These are phyloP conservation scores for Castanea crenata DNA, from an alignment of 306 rosid genomes.

Conservation along the genomic window DNA sequence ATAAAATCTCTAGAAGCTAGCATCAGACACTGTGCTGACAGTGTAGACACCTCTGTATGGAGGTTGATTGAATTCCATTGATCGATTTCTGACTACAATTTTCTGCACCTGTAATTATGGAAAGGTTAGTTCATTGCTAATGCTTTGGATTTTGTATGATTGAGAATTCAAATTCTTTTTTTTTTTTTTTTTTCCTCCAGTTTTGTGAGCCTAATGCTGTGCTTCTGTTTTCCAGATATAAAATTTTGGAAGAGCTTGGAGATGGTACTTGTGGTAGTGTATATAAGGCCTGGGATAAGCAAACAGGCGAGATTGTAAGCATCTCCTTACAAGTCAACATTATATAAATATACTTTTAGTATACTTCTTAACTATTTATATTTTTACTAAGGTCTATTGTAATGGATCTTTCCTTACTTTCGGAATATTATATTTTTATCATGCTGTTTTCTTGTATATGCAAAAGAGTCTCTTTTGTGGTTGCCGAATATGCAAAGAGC, in stretches of 20 bases:
- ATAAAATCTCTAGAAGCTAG: conserved; percentile 38
- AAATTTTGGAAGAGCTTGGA: conserved; percentile 81
- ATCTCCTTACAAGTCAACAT: conserved; percentile 6
- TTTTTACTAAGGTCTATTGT: conserved; percentile 8
- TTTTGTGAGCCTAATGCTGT: background rate
- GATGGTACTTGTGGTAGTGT: conserved; percentile 92
- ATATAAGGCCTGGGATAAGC: conserved; percentile 71
- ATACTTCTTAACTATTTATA: background rate
- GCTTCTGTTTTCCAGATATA: conserved; percentile 43
- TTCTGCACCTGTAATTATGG: conserved; percentile 54
- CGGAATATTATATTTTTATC: background rate
- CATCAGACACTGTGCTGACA: conserved; percentile 50
- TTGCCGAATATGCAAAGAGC: no score
- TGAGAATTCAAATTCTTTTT: background rate
- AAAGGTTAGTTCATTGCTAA: conserved; percentile 50
- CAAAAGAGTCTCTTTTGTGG: background rate
- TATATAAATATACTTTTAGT: conserved; percentile 2
- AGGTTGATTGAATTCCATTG: conserved; percentile 49
- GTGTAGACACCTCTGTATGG: conserved; percentile 56
- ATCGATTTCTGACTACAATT: conserved; percentile 41
- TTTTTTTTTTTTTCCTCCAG: background rate
- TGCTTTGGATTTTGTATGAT: conserved; percentile 9
- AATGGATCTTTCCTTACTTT: background rate
- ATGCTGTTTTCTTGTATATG: background rate
- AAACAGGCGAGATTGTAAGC: conserved; percentile 70